phyloP scores from a whole-genome alignment of 345 rosid species.

The Salix arbutifolia region DNA sequence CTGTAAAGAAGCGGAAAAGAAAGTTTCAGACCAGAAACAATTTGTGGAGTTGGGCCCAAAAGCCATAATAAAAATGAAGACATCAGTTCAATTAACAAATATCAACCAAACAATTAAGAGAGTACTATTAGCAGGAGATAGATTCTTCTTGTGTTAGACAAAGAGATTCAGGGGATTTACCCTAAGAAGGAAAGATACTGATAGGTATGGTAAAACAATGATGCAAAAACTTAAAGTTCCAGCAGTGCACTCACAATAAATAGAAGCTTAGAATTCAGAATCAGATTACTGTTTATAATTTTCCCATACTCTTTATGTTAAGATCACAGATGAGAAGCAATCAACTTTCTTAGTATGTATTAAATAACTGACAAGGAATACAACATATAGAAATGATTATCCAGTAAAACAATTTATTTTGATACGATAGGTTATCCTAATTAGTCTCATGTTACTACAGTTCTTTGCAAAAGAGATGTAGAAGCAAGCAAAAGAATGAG shows the following conservation, averaged over 20 bases:
- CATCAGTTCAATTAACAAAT: slow-evolving; percentile 2
- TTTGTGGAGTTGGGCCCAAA: neutral
- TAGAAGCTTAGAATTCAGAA: neutral
- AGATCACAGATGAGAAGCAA: neutral
- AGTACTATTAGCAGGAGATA: neutral
- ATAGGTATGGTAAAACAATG: neutral
- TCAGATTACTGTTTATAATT: neutral
- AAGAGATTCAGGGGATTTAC: neutral
- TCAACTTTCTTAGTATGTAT: neutral
- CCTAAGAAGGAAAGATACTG: neutral
- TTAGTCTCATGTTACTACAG: too few relatives aligned
- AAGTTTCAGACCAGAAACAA: neutral
- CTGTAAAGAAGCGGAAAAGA: slow-evolving; percentile 27
- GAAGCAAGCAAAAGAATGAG: too few relatives aligned
- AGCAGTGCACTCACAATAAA: neutral
- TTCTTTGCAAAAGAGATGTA: too few relatives aligned
- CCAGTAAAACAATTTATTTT: too few relatives aligned
- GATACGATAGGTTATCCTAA: too few relatives aligned
- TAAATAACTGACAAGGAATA: neutral
- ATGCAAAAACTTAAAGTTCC: neutral
- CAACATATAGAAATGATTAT: neutral
- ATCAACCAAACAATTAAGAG: neutral
- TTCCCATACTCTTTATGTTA: neutral
- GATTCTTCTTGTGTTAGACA: neutral
- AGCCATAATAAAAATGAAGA: slow-evolving; percentile 1